phyloP scores from a whole-genome alignment of 176 grass and related monocot species.

The Oryza nivara region DNA sequence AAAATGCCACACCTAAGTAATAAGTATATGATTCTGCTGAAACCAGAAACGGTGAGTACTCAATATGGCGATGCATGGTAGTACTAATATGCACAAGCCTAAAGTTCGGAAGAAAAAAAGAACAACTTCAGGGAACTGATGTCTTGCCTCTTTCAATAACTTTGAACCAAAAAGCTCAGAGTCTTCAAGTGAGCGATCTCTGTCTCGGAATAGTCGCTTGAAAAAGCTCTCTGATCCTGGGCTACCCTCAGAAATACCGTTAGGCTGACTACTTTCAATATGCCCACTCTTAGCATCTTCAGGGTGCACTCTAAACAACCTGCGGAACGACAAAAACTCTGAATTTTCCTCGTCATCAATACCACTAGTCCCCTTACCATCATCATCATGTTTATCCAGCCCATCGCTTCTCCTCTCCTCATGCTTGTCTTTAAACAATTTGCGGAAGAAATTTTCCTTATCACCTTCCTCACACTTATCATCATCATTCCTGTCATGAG shows the following conservation, averaged over 20 bases:
- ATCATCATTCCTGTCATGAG: slow-evolving; percentile 64
- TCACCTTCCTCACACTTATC: slow-evolving; percentile 80
- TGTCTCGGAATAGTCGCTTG: slow-evolving; percentile 77
- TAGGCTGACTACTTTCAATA: slow-evolving; percentile 57
- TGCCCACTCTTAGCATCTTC: slow-evolving; percentile 71
- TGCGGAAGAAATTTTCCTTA: slow-evolving; percentile 90
- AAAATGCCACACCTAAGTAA: slow-evolving; percentile 7
- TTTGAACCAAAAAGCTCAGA: slow-evolving; percentile 79
- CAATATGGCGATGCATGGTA: slow-evolving; percentile 15
- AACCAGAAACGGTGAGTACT: neutral
- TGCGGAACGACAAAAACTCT: slow-evolving; percentile 91
- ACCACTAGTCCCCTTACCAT: slow-evolving; percentile 45
- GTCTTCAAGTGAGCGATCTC: slow-evolving; percentile 88
- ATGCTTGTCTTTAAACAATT: slow-evolving; percentile 89
- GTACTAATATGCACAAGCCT: slow-evolving; percentile 22
- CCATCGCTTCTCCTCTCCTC: slow-evolving; percentile 73
- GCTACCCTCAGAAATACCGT: slow-evolving; percentile 71
- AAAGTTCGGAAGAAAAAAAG: neutral
- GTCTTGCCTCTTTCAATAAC: slow-evolving; percentile 68
- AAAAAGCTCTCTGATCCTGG: slow-evolving; percentile 97
- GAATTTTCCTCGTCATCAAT: slow-evolving; percentile 83
- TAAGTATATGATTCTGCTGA: neutral
- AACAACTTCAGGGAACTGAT: slow-evolving; percentile 20
- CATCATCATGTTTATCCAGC: slow-evolving; percentile 59
- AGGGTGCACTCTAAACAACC: slow-evolving; percentile 93